phyloP scores from a whole-genome alignment of 192 early-diverging fungal genomes.

The Coemansia sp. region DNA sequence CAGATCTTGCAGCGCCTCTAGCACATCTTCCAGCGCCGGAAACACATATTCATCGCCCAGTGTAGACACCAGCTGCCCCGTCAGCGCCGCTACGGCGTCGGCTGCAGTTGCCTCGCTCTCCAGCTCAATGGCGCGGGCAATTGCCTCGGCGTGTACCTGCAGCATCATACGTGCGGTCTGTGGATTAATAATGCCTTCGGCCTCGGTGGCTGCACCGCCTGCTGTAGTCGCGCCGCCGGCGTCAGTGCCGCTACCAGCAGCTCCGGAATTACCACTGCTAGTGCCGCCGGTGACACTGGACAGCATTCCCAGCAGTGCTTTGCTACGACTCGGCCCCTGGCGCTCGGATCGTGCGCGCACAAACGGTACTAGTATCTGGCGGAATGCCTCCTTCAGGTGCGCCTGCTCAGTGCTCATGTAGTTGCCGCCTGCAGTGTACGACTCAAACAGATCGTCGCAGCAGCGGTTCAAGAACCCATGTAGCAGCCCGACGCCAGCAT shows the following conservation, averaged over 20 bases:
- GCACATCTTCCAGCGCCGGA: conserved; percentile 72
- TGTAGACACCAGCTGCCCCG: conserved; percentile 71
- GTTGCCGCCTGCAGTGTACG: conserved; percentile 85
- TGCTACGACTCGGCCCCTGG: conserved; percentile 36
- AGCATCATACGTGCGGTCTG: conserved; percentile 50
- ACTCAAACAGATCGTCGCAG: conserved; percentile 93
- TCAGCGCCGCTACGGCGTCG: conserved; percentile 65
- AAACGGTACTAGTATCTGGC: conserved; percentile 54
- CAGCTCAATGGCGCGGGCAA: conserved; percentile 78
- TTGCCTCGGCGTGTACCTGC: conserved; percentile 73
- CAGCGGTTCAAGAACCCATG: conserved; percentile 78
- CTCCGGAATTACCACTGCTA: conserved; percentile 4
- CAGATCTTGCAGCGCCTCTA: conserved; percentile 42
- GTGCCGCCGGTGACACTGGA: conserved; percentile 35
- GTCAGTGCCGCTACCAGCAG: background rate
- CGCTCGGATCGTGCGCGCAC: conserved; percentile 44
- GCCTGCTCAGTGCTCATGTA: conserved; percentile 79
- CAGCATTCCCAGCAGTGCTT: conserved; percentile 50
- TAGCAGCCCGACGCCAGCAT: conserved; percentile 57
- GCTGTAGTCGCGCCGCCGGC: background rate
- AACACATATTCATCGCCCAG: conserved; percentile 84
- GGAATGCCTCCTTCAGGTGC: conserved; percentile 69
- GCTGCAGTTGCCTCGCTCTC: conserved; percentile 64
- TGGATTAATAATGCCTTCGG: conserved; percentile 28
- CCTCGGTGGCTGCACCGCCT: conserved; percentile 6